These are phyloP conservation scores for Yarrowia galli DNA, from an alignment of 1,139 yeast genomes.

Conservation along the genomic window DNA sequence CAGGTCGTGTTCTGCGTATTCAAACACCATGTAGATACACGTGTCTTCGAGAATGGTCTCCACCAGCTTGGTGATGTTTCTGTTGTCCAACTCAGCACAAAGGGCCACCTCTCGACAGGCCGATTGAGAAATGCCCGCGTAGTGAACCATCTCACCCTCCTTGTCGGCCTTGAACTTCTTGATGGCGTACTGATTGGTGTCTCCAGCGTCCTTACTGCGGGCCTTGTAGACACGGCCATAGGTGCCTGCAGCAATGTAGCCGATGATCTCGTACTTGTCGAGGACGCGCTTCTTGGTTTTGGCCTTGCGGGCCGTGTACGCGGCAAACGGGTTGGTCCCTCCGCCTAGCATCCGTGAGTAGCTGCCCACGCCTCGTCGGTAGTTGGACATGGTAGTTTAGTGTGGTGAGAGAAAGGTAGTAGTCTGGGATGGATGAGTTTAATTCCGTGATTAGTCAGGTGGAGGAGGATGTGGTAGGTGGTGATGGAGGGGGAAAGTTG, in stretches of 20 bases:
- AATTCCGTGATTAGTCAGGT: constrained; percentile 1
- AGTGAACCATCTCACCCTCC: constrained; percentile 87
- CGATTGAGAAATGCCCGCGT: constrained; percentile 94
- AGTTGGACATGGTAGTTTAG: constrained; percentile 33
- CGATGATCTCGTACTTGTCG: constrained; percentile 83
- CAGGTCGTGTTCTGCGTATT: constrained; percentile 93
- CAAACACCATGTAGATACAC: constrained; percentile 92
- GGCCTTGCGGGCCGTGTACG: constrained; percentile 65
- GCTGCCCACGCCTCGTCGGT: constrained; percentile 34
- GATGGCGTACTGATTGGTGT: constrained; percentile 63
- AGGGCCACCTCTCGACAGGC: constrained; percentile 97
- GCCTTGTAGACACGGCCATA: constrained; percentile 97
- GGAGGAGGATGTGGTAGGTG: too few species aligned
- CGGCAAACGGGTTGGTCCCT: constrained; percentile 50
- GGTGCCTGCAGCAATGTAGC: constrained; percentile 98
- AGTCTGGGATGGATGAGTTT: background rate
- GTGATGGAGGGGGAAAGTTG: too few species aligned
- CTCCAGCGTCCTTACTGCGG: constrained; percentile 51
- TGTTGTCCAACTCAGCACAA: constrained; percentile 84
- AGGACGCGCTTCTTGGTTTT: constrained; percentile 72
- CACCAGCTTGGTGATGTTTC: constrained; percentile 77
- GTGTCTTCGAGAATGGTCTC: constrained; percentile 91
- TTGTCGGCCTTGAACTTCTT: constrained; percentile 94
- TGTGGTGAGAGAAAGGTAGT: constrained; percentile 6
- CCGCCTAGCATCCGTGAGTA: constrained; percentile 40